Percentiles rank a stretch among this genome's conserved stretches.
These are phyloP conservation scores for Beauveria varroae DNA, from an alignment of 2,329 filamentous ascomycete genomes.

Conservation along the genomic window DNA sequence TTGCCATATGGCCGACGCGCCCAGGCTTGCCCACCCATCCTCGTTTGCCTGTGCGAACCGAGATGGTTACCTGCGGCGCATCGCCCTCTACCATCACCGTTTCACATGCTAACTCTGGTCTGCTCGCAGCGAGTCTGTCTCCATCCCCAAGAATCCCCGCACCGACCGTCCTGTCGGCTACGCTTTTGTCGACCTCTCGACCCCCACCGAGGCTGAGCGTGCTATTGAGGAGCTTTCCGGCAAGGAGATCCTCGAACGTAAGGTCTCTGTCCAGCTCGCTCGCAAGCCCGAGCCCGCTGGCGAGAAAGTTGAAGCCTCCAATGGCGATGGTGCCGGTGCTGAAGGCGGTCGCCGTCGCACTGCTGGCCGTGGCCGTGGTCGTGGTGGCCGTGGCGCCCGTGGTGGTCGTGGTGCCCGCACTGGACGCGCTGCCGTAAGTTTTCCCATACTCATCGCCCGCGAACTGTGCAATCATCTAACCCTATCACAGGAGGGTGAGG, in stretches of 20 bases:
- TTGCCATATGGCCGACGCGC: background rate
- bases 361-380: slow-evolving; percentile 60
- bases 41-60: background rate
- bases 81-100: background rate
- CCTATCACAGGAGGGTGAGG: slow-evolving; percentile 27
- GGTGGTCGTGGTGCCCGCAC: slow-evolving; percentile 49
- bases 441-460: background rate
- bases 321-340: slow-evolving; percentile 66
- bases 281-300: slow-evolving; percentile 88
- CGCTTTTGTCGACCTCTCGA: slow-evolving; percentile 96
- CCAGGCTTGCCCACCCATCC: background rate
- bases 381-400: slow-evolving; percentile 62
- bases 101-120: slow-evolving; percentile 21
- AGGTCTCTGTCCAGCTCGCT: slow-evolving; percentile 97
- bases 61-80: background rate
- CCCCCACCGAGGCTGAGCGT: slow-evolving; percentile 87
- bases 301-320: slow-evolving; percentile 67
- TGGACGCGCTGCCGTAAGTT: slow-evolving; percentile 35
- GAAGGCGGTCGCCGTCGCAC: slow-evolving; percentile 58
- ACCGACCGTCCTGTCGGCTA: slow-evolving; percentile 98
- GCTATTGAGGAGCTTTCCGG: slow-evolving; percentile 93
- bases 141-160: slow-evolving; percentile 98
- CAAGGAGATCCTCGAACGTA: slow-evolving; percentile 95
- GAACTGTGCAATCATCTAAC: background rate
- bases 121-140: slow-evolving; percentile 78